Evolutionary conservation across 73 alveolate species (phyloP).

Genomic region (Blepharisma stoltei): DNA sequence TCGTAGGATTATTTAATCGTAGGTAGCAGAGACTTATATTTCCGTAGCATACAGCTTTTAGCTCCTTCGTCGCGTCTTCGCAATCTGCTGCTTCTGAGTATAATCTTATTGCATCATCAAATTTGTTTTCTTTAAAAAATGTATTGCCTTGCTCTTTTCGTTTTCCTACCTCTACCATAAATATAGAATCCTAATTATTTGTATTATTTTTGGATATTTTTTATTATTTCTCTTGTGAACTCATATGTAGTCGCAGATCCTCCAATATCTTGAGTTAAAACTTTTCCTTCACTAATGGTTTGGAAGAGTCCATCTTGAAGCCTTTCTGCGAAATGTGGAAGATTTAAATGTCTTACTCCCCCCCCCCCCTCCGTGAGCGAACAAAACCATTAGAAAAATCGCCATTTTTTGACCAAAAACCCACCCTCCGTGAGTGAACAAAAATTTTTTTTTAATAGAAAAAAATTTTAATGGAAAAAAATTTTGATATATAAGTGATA

Average conservation of each 20-base stretch:
- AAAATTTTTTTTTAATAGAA: too few relatives aligned
- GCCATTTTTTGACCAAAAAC: too few relatives aligned
- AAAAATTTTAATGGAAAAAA: too few relatives aligned
- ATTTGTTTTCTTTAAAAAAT: too few relatives aligned
- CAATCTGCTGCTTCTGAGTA: constrained; percentile 7
- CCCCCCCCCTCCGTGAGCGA: too few relatives aligned
- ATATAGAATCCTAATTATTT: too few relatives aligned
- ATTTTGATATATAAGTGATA: too few relatives aligned
- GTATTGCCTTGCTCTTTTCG: too few relatives aligned
- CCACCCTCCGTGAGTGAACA: too few relatives aligned
- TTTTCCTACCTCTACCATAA: too few relatives aligned
- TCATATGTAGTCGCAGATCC: constrained; percentile 57
- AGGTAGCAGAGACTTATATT: constrained; percentile 41
- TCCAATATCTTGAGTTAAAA: constrained; percentile 63
- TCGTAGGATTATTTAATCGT: constrained; percentile 29
- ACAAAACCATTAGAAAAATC: too few relatives aligned
- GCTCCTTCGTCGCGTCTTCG: constrained; percentile 19
- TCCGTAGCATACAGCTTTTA: constrained; percentile 38
- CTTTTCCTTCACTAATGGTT: constrained; percentile 56
- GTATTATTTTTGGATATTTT: constrained; percentile 39
- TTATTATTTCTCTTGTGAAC: constrained; percentile 55
- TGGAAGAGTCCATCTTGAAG: constrained; percentile 53
- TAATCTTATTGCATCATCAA: too few relatives aligned
- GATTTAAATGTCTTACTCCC: constrained; percentile 61
- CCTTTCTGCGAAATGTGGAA: constrained; percentile 69